phyloP scores from a whole-genome alignment of 1,284 basidiomycete species.

The Cystobasidium slooffiae region DNA sequence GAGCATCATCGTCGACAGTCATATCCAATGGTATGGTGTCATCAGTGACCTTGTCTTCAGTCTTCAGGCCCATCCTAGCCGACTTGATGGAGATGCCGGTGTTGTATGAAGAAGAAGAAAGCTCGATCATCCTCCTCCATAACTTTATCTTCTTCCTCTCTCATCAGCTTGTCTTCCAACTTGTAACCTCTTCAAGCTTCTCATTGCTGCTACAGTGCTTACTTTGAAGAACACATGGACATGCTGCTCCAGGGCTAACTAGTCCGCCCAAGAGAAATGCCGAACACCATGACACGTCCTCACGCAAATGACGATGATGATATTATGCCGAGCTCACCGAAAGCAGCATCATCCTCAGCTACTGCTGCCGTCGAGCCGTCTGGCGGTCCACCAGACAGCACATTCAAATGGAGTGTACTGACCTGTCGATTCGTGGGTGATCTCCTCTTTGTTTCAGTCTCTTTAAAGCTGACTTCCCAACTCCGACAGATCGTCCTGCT shows the following conservation, averaged over 20 bases:
- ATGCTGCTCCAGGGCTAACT: no score
- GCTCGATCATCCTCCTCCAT: no score
- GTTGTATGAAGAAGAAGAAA: no score
- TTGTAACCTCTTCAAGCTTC: no score
- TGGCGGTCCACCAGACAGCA: constrained; percentile 33
- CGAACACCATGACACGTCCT: background rate
- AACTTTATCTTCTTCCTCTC: no score
- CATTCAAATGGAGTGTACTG: constrained; percentile 28
- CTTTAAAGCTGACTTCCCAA: background rate
- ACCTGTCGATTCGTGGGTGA: constrained; percentile 32
- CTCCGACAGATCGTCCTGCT: constrained; percentile 67
- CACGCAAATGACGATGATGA: background rate
- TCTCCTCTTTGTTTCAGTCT: background rate
- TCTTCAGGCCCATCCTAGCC: background rate
- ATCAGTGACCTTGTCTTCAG: background rate
- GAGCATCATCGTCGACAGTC: constrained; percentile 8
- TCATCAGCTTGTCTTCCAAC: no score
- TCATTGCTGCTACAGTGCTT: no score
- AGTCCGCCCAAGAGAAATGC: background rate
- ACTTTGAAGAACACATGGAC: background rate
- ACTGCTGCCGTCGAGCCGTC: constrained; percentile 2
- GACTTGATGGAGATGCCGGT: no score
- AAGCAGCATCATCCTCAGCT: background rate
- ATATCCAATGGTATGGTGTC: background rate
- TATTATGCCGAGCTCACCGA: background rate